These are phyloP conservation scores for Globisporangium uncinulatum DNA, from an alignment of 352 stramenopile species.

Conservation along the genomic window DNA sequence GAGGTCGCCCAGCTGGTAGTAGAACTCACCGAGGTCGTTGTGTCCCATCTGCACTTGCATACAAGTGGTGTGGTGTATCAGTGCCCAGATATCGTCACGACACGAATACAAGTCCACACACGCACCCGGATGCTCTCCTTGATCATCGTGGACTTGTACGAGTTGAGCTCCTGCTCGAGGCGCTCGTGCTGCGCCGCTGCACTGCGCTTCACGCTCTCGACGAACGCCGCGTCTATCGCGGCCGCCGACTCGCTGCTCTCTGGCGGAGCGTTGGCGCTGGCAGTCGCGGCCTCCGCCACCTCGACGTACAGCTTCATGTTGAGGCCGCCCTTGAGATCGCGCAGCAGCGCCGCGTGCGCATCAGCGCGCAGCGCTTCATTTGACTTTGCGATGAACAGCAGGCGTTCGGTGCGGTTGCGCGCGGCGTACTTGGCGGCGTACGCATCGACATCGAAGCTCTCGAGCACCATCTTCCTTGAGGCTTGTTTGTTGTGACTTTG, in stretches of 20 bases:
- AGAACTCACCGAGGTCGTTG: constrained; percentile 86
- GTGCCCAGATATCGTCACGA: not conserved
- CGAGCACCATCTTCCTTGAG: constrained; percentile 15
- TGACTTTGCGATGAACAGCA: constrained; percentile 62
- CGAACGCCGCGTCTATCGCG: constrained; percentile 33
- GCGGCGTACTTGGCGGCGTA: constrained; percentile 81
- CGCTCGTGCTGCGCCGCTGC: constrained; percentile 69
- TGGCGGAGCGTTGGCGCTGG: constrained; percentile 6
- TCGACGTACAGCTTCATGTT: constrained; percentile 74
- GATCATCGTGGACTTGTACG: constrained; percentile 90
- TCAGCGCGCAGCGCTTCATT: constrained; percentile 41
- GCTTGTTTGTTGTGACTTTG: no score
- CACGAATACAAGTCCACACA: not conserved
- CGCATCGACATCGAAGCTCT: constrained; percentile 77
- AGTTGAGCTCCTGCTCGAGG: constrained; percentile 86
- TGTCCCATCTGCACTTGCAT: constrained; percentile 61
- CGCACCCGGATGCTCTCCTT: constrained; percentile 87
- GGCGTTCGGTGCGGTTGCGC: constrained; percentile 65
- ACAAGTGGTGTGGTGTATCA: not conserved
- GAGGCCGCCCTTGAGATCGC: constrained; percentile 51
- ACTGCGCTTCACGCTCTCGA: constrained; percentile 64
- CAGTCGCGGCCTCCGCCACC: constrained; percentile 31
- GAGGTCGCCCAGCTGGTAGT: constrained; percentile 80
- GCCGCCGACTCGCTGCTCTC: constrained; percentile 24
- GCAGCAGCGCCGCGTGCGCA: constrained; percentile 42